A percentile compares a stretch with the other conserved stretches of the same genome.
Evolutionary conservation across 1,284 basidiomycete species (phyloP).

Genomic region (Ceratobasidium papillatum): DNA sequence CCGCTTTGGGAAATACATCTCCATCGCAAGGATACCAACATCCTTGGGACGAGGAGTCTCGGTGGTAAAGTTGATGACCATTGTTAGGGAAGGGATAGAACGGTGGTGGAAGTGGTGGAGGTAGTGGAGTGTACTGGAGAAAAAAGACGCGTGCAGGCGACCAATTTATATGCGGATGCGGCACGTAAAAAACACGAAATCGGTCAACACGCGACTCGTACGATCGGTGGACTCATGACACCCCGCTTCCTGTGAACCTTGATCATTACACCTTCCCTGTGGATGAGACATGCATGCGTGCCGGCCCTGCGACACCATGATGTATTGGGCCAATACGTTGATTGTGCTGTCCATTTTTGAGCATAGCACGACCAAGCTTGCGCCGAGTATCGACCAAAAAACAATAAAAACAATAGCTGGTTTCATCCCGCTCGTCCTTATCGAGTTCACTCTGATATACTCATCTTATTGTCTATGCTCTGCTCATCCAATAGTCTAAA

Average conservation of each 20-base stretch:
- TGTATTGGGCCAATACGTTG: too few relatives aligned
- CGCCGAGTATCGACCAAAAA: neutral
- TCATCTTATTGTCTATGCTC: neutral
- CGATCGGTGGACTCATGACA: conserved; percentile 30
- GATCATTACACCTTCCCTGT: too few relatives aligned
- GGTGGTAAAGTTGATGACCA: conserved; percentile 26
- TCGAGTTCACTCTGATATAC: neutral
- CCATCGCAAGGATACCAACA: conserved; percentile 91
- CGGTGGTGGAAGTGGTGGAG: neutral
- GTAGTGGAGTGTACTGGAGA: conserved; percentile 2
- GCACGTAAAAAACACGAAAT: conserved; percentile 38
- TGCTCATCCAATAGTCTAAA: neutral
- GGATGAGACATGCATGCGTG: too few relatives aligned
- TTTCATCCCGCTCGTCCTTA: neutral
- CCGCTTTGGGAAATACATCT: conserved; percentile 93
- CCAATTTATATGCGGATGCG: conserved; percentile 30
- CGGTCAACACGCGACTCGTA: conserved; percentile 39
- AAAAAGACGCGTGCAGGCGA: neutral
- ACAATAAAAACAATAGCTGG: neutral
- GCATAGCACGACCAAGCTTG: neutral
- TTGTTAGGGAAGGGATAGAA: neutral
- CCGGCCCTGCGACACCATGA: too few relatives aligned
- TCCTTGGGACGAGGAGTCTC: conserved; percentile 75
- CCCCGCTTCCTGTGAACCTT: neutral
- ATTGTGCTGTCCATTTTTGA: too few relatives aligned